phyloP scores from a whole-genome alignment of 331 rosid species.

The Prunus yedoensis region DNA sequence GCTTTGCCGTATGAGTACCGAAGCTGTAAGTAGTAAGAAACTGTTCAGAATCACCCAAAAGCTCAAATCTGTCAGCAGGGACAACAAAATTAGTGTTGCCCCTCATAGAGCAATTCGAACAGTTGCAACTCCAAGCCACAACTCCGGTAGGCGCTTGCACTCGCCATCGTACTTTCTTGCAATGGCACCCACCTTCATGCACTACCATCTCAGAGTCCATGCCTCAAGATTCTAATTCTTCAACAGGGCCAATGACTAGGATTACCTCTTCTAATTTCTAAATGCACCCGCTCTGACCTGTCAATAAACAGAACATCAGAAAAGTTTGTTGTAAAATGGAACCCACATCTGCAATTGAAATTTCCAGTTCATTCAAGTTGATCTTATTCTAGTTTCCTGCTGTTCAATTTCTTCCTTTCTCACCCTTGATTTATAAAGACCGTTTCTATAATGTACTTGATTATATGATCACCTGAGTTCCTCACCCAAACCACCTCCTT shows the following conservation, averaged over 20 bases:
- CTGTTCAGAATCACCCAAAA: constrained; percentile 56
- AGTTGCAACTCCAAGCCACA: constrained; percentile 74
- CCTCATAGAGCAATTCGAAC: constrained; percentile 80
- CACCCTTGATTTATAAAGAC: background rate
- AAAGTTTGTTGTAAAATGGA: background rate
- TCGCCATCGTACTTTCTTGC: constrained; percentile 76
- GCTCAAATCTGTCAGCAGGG: constrained; percentile 58
- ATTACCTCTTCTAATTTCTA: background rate
- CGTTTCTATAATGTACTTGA: background rate
- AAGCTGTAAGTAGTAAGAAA: constrained; percentile 71
- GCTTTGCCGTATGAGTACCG: constrained; percentile 76
- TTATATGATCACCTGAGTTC: background rate
- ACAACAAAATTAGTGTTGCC: constrained; percentile 54
- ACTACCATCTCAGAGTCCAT: constrained; percentile 54
- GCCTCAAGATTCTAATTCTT: constrained; percentile 17
- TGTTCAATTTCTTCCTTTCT: background rate
- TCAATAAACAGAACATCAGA: background rate
- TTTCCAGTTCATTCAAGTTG: background rate
- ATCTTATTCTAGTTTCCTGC: background rate
- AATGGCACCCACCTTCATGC: constrained; percentile 89
- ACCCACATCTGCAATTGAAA: background rate
- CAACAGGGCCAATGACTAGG: background rate
- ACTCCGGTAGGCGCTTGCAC: constrained; percentile 57
- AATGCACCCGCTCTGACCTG: background rate
- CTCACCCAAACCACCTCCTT: background rate